Conservation (phyloP, 164 flowering plant species). For the Chloranthus sessilifolius region DNA sequence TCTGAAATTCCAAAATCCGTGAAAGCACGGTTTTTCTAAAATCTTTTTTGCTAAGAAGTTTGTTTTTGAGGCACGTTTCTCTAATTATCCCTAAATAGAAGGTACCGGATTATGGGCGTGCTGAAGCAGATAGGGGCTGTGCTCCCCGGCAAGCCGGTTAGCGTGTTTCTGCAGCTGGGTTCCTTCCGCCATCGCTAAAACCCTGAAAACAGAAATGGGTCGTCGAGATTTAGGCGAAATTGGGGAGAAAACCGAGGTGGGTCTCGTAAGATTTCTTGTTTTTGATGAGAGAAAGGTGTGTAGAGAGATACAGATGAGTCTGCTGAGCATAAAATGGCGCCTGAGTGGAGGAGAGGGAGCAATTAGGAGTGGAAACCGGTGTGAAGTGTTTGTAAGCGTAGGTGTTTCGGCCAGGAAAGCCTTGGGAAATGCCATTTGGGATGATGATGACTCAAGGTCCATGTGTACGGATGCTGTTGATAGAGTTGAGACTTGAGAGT, state of each 20-base stretch:
- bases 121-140: conserved; percentile 95
- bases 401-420: too few relatives aligned
- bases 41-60: too few relatives aligned
- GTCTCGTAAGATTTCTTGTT: not conserved
- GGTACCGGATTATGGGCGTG: conserved; percentile 88
- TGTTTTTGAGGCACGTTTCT: too few relatives aligned
- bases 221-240: conserved; percentile 15
- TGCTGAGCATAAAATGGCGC: conserved; percentile 22
- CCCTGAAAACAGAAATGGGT: conserved; percentile 27
- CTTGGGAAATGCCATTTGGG: too few relatives aligned
- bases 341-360: not conserved
- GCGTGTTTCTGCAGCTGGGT: conserved; percentile 36
- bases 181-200: conserved; percentile 55
- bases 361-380: too few relatives aligned
- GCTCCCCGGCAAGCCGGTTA: conserved; percentile 83
- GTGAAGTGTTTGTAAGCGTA: too few relatives aligned
- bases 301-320: conserved; percentile 18
- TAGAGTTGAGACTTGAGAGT: too few relatives aligned
- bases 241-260: conserved; percentile 13
- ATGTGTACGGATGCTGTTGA: too few relatives aligned
- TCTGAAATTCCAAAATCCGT: too few relatives aligned
- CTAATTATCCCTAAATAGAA: too few relatives aligned
- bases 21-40: too few relatives aligned
- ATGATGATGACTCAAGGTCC: too few relatives aligned
- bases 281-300: conserved; percentile 9